phyloP scores from a whole-genome alignment of 352 stramenopile genomes.

The Phytophthora pinifolia region DNA sequence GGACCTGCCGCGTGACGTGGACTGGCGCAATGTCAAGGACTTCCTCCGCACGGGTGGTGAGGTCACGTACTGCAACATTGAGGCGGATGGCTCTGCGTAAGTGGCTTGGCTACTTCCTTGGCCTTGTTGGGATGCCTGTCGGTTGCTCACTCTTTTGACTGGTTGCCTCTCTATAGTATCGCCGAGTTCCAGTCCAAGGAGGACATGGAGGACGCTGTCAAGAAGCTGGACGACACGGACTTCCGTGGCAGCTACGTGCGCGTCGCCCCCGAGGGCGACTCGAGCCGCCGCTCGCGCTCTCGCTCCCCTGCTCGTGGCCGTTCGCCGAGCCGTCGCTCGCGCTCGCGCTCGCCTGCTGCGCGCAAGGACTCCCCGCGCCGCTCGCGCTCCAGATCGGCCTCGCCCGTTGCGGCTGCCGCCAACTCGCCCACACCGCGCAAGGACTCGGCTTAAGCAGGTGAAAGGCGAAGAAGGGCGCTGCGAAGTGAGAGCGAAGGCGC shows the following conservation, averaged over 20 bases:
- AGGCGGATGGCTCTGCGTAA: conserved; percentile 82
- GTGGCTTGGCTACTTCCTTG: conserved; percentile 16
- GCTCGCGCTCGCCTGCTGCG: conserved; percentile 63
- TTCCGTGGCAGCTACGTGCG: conserved; percentile 86
- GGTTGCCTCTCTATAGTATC: conserved; percentile 34
- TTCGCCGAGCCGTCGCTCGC: conserved; percentile 62
- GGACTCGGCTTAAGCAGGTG: conserved; percentile 64
- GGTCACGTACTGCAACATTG: conserved; percentile 86
- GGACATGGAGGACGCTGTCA: conserved; percentile 83
- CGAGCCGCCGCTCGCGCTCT: conserved; percentile 52
- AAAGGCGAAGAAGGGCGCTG: conserved; percentile 20
- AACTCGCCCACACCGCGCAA: conserved; percentile 62
- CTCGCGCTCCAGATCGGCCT: conserved; percentile 69
- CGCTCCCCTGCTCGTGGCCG: conserved; percentile 56
- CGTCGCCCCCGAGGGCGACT: conserved; percentile 50
- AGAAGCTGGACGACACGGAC: conserved; percentile 88
- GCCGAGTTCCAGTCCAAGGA: conserved; percentile 82
- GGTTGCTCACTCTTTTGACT: conserved; percentile 8
- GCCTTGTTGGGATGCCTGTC: background rate
- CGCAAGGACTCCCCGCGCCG: conserved; percentile 64
- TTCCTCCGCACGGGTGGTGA: conserved; percentile 82
- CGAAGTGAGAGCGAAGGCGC: conserved; percentile 2
- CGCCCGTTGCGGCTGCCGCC: conserved; percentile 38
- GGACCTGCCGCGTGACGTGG: conserved; percentile 71
- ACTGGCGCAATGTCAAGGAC: conserved; percentile 90